Conservation (phyloP, 2,329 filamentous ascomycete species). For the Ilyonectria sp. region DNA sequence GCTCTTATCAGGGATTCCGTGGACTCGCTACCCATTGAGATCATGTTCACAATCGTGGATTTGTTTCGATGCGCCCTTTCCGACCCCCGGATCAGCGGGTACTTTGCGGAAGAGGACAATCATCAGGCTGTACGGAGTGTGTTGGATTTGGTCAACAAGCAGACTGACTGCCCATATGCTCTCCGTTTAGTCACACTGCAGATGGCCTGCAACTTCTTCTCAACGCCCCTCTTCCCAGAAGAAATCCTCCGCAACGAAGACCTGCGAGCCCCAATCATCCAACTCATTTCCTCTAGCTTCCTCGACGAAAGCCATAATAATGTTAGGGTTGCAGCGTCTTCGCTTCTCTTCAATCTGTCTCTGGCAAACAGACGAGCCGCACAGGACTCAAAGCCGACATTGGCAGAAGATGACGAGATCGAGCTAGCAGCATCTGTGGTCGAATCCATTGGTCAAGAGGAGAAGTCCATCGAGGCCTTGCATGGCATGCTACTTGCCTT, state of each 20-base stretch:
- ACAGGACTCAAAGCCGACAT: constrained; percentile 67
- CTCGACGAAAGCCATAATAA: constrained; percentile 82
- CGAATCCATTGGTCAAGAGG: constrained; percentile 77
- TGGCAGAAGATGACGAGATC: constrained; percentile 81
- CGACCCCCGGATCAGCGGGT: constrained; percentile 85
- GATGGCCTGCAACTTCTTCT: constrained; percentile 88
- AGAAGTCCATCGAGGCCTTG: constrained; percentile 77
- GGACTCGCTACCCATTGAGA: constrained; percentile 70
- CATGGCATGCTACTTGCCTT: constrained; percentile 84
- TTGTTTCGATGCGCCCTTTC: constrained; percentile 83
- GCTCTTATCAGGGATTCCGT: constrained; percentile 71
- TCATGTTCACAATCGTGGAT: constrained; percentile 87
- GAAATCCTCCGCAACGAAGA: constrained; percentile 69
- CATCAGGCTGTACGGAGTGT: constrained; percentile 76
- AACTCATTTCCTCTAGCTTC: constrained; percentile 82
- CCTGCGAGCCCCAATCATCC: constrained; percentile 73
- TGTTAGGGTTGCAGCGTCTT: constrained; percentile 85
- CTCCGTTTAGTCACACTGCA: constrained; percentile 88
- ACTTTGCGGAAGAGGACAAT: constrained; percentile 82
- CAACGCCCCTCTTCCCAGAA: constrained; percentile 78
- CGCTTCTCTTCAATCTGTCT: constrained; percentile 87
- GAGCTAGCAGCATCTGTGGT: constrained; percentile 86
- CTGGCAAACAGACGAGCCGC: constrained; percentile 78
- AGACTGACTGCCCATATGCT: constrained; percentile 79
- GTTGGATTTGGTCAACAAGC: constrained; percentile 70